phyloP scores from a whole-genome alignment of 2,329 filamentous ascomycete species.

The Pseudofabraea citricarpa region DNA sequence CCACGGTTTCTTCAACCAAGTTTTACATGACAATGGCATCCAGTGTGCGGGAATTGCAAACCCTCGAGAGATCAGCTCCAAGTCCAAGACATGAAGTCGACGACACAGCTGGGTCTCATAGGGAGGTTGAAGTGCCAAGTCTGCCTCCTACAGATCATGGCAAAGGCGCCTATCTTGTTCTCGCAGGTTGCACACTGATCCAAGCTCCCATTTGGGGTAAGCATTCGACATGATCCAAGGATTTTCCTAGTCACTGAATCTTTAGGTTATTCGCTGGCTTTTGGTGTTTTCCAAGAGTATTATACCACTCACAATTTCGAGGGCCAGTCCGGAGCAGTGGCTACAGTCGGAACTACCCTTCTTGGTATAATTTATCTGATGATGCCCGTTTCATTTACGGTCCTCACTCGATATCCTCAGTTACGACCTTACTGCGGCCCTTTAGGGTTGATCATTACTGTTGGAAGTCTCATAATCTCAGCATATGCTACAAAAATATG shows the following conservation, averaged over 20 bases:
- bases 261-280: conserved; percentile 60
- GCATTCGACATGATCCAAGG: conserved; percentile 6
- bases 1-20: too few species aligned
- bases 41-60: too few species aligned
- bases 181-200: conserved; percentile 44
- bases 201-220: conserved; percentile 50
- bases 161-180: conserved; percentile 38
- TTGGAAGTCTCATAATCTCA: conserved; percentile 44
- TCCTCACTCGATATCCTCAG: conserved; percentile 33
- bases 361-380: conserved; percentile 52
- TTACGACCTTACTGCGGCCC: conserved; percentile 33
- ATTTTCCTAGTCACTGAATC: not conserved
- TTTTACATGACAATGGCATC: too few species aligned
- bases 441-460: conserved; percentile 34
- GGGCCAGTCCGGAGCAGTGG: conserved; percentile 7
- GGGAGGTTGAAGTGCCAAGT: conserved; percentile 10
- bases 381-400: conserved; percentile 41
- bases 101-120: not conserved
- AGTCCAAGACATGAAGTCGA: too few species aligned
- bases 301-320: conserved; percentile 39
- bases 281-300: conserved; percentile 66
- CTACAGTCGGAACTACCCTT: conserved; percentile 19
- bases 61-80: too few species aligned
- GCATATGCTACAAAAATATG: conserved; percentile 47
- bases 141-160: conserved; percentile 32